Percentiles rank a stretch among this genome's conserved stretches.
These are phyloP conservation scores for Phlebopus sp. DNA, from an alignment of 1,284 basidiomycete genomes.

Conservation along the genomic window DNA sequence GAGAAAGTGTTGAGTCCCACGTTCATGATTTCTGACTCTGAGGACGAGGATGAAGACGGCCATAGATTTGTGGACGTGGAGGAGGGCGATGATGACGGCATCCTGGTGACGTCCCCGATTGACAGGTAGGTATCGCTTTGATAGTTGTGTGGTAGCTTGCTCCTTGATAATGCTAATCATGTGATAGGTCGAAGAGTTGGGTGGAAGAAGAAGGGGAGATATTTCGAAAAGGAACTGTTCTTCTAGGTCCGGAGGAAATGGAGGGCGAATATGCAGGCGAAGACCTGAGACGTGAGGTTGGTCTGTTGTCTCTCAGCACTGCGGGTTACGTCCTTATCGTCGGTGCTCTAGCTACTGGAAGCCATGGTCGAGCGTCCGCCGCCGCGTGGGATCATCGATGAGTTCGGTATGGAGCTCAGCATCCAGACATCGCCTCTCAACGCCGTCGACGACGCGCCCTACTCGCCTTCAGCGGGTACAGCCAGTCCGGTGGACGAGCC, in stretches of 20 bases:
- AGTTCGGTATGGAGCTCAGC: constrained; percentile 45
- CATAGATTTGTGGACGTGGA: constrained; percentile 32
- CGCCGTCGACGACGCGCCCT: constrained; percentile 17
- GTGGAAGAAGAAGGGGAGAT: constrained; percentile 90
- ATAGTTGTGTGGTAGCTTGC: constrained; percentile 1
- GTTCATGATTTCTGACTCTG: constrained; percentile 61
- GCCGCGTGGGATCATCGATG: constrained; percentile 51
- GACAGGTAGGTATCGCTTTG: constrained; percentile 46
- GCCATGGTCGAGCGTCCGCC: constrained; percentile 54
- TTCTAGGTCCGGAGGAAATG: constrained; percentile 82
- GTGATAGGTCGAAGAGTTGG: constrained; percentile 65
- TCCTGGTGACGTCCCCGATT: constrained; percentile 46
- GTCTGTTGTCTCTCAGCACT: constrained; percentile 33
- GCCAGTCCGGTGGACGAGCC: constrained; percentile 17
- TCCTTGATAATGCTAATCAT: background rate
- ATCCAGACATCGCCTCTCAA: constrained; percentile 10
- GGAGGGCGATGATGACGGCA: constrained; percentile 33
- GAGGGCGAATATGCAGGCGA: constrained; percentile 83
- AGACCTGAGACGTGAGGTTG: constrained; percentile 77
- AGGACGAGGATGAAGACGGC: constrained; percentile 54
- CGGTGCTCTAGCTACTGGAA: constrained; percentile 42
- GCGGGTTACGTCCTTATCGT: constrained; percentile 58
- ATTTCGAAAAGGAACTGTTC: constrained; percentile 81
- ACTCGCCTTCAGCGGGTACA: constrained; percentile 17
- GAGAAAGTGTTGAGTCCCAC: constrained; percentile 72